phyloP scores from a whole-genome alignment of 2,329 filamentous ascomycete genomes.

The Alternaria dauci region DNA sequence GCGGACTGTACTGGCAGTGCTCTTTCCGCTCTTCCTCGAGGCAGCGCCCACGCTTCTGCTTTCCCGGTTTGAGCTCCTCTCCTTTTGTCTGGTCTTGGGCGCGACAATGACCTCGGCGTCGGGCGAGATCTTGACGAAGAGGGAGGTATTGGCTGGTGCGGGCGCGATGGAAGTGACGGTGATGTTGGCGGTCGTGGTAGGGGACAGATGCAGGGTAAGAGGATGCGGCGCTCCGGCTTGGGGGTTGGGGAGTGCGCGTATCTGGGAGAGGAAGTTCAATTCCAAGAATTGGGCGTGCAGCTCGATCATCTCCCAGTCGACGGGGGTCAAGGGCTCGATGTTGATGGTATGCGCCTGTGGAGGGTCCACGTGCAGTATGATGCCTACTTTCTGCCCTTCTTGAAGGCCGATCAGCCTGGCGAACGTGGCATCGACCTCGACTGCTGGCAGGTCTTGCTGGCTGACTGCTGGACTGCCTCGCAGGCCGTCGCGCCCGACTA shows the following conservation, averaged over 20 bases:
- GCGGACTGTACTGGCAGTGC: constrained; percentile 74
- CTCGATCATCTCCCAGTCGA: constrained; percentile 99
- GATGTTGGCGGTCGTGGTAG: constrained; percentile 94
- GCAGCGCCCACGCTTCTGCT: constrained; percentile 81
- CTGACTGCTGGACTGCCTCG: constrained; percentile 65
- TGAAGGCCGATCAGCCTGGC: constrained; percentile 77
- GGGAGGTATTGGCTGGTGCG: constrained; percentile 68
- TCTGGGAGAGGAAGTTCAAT: constrained; percentile 89
- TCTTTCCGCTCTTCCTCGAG: constrained; percentile 80
- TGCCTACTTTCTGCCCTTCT: constrained; percentile 79
- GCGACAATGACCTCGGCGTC: constrained; percentile 98
- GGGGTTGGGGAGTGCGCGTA: constrained; percentile 91
- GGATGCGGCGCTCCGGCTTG: constrained; percentile 72
- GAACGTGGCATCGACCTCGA: constrained; percentile 89
- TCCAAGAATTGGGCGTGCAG: constrained; percentile 95
- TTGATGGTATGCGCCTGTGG: constrained; percentile 92
- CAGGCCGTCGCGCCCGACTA: constrained; percentile 78
- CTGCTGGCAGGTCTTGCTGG: constrained; percentile 77
- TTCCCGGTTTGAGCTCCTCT: constrained; percentile 71
- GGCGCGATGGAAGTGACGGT: constrained; percentile 85
- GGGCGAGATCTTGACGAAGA: constrained; percentile 91
- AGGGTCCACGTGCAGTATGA: constrained; percentile 84
- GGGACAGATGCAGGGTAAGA: constrained; percentile 89
- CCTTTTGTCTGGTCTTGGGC: constrained; percentile 83
- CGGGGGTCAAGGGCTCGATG: constrained; percentile 92